phyloP scores from a whole-genome alignment of 2,329 filamentous ascomycete species.

The Aspergillus brunneoviolaceus region DNA sequence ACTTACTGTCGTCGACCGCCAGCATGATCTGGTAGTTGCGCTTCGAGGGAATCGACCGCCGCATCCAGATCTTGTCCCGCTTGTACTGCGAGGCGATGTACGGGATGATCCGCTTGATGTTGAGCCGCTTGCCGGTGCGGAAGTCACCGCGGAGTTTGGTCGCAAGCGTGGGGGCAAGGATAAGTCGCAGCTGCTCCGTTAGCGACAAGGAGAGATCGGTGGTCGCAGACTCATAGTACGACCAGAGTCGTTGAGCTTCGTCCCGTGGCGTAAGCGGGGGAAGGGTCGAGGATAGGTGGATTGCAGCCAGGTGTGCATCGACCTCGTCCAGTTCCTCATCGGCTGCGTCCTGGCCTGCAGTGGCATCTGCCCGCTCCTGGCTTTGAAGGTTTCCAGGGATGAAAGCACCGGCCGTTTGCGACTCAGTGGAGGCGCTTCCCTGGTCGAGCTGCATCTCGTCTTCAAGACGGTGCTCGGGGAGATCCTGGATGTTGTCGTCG shows the following conservation, averaged over 20 bases:
- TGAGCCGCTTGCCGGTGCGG: slow-evolving; percentile 95
- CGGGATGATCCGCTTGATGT: slow-evolving; percentile 98
- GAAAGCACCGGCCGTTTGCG: slow-evolving; percentile 50
- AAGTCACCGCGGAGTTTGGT: slow-evolving; percentile 97
- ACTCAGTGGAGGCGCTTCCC: slow-evolving; percentile 36
- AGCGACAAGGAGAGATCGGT: slow-evolving; percentile 83
- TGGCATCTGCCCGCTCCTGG: slow-evolving; percentile 27
- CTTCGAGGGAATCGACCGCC: slow-evolving; percentile 85
- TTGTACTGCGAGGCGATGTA: slow-evolving; percentile 99
- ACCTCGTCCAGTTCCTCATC: slow-evolving; percentile 49
- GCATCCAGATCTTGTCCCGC: slow-evolving; percentile 99
- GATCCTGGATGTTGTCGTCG: slow-evolving; percentile 42
- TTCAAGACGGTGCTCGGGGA: slow-evolving; percentile 49
- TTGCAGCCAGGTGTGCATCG: slow-evolving; percentile 64
- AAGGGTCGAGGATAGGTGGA: slow-evolving; percentile 62
- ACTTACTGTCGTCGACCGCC: slow-evolving; percentile 91
- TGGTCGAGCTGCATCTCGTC: slow-evolving; percentile 45
- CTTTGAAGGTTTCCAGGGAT: slow-evolving; percentile 50
- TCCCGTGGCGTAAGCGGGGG: slow-evolving; percentile 48
- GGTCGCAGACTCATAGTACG: slow-evolving; percentile 77
- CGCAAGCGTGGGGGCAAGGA: slow-evolving; percentile 88
- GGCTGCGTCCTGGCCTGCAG: slow-evolving; percentile 43
- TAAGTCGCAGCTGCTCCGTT: slow-evolving; percentile 91
- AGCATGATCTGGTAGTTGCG: slow-evolving; percentile 96
- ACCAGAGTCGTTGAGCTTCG: slow-evolving; percentile 75